Percentiles rank a stretch among this genome's conserved stretches.
Evolutionary conservation across 495 filamentous ascomycete genomes (phyloP).

Genomic region (Xylaria curta): DNA sequence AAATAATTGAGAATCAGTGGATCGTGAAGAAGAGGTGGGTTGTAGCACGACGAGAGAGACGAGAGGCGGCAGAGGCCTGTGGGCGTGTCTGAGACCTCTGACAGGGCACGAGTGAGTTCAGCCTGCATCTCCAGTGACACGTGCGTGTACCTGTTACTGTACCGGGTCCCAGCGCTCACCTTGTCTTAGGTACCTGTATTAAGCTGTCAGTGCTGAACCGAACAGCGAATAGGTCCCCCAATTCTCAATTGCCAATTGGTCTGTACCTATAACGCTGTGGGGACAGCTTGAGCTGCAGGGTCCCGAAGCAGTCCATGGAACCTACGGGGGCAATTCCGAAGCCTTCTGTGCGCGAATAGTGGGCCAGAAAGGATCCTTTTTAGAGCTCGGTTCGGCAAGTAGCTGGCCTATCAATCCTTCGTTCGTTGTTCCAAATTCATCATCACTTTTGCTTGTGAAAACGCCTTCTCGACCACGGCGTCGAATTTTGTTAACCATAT

Average conservation of each 20-base stretch:
- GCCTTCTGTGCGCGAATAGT: slow-evolving; percentile 1
- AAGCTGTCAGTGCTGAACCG: background rate
- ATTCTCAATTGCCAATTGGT: background rate
- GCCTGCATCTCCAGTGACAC: slow-evolving; percentile 20
- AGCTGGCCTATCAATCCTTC: slow-evolving; percentile 11
- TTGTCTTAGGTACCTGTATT: background rate
- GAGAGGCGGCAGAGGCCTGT: background rate
- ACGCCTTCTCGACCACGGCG: slow-evolving; percentile 2
- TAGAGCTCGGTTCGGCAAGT: slow-evolving; percentile 4
- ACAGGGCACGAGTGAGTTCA: slow-evolving; percentile 24
- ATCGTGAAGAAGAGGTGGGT: slow-evolving; percentile 15
- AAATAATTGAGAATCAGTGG: background rate
- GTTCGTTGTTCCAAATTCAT: background rate
- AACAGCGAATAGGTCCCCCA: slow-evolving; percentile 1
- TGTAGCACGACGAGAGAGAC: background rate
- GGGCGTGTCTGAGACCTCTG: slow-evolving; percentile 9
- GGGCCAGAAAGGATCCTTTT: background rate
- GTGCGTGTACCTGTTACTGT: slow-evolving; percentile 23
- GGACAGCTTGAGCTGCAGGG: slow-evolving; percentile 12
- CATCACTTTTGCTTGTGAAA: slow-evolving; percentile 19
- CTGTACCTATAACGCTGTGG: background rate
- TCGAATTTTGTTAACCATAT: slow-evolving; percentile 1
- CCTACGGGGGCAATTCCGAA: slow-evolving; percentile 14
- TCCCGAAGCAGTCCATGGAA: slow-evolving; percentile 17
- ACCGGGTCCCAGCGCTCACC: background rate